Percentiles rank a stretch among this genome's conserved stretches.
Conservation (phyloP, 2,329 filamentous ascomycete genomes). For the Bipolaris bicolor region DNA sequence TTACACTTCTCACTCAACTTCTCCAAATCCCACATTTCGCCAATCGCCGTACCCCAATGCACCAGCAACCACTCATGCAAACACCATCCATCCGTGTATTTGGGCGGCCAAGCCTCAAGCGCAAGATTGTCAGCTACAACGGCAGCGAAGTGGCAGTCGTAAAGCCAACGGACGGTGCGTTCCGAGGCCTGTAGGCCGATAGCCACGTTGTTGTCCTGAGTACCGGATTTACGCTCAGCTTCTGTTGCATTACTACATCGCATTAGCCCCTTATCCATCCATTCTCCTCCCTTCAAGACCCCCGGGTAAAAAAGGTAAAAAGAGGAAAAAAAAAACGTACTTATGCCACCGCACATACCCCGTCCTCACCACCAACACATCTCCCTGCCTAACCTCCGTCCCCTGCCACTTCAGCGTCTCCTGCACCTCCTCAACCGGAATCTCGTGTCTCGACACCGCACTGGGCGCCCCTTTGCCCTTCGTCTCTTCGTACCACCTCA, state of each 20-base stretch:
- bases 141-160: slow-evolving; percentile 45
- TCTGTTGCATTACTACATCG: slow-evolving; percentile 29
- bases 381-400: slow-evolving; percentile 36
- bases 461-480: slow-evolving; percentile 36
- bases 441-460: slow-evolving; percentile 38
- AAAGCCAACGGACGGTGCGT: slow-evolving; percentile 47
- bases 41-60: slow-evolving; percentile 41
- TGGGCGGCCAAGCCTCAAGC: slow-evolving; percentile 48
- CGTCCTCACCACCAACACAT: slow-evolving; percentile 46
- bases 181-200: slow-evolving; percentile 45
- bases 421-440: slow-evolving; percentile 38
- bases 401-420: slow-evolving; percentile 41
- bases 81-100: slow-evolving; percentile 39
- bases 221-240: slow-evolving; percentile 37
- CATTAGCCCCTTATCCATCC: background rate
- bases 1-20: slow-evolving; percentile 61
- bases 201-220: slow-evolving; percentile 39
- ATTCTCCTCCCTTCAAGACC: background rate
- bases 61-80: slow-evolving; percentile 43
- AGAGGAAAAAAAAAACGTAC: slow-evolving; percentile 17
- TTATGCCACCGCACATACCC: slow-evolving; percentile 56
- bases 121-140: slow-evolving; percentile 50
- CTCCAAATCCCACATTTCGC: slow-evolving; percentile 55
- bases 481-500: slow-evolving; percentile 39
- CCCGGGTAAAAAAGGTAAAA: background rate